Percentiles rank a stretch among this genome's conserved stretches.
Conservation (phyloP, 2,329 filamentous ascomycete genomes). For the Sclerotiophoma versabilis region DNA sequence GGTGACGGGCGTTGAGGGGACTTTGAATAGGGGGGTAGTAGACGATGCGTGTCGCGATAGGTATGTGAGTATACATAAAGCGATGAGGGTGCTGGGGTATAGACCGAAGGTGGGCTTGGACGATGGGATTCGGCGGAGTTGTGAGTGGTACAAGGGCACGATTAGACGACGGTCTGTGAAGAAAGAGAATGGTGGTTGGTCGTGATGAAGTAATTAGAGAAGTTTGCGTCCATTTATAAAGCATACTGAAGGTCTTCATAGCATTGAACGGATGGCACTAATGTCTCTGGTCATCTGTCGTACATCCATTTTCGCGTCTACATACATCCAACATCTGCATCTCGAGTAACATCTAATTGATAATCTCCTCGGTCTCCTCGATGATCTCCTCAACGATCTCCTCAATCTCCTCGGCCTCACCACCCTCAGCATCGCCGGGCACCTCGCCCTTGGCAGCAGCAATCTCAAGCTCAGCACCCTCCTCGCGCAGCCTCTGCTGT, state of each 20-base stretch:
- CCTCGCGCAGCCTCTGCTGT: constrained; percentile 67
- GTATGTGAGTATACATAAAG: constrained; percentile 63
- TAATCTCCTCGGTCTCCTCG: constrained; percentile 86
- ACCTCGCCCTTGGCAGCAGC: constrained; percentile 59
- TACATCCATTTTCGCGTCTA: constrained; percentile 9
- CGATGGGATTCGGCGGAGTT: constrained; percentile 54
- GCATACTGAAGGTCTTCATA: neutral
- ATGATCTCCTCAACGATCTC: constrained; percentile 89
- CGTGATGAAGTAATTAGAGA: neutral
- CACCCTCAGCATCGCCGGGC: constrained; percentile 55
- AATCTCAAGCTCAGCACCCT: constrained; percentile 64
- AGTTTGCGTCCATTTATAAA: neutral
- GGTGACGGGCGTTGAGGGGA: constrained; percentile 53
- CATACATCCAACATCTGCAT: neutral
- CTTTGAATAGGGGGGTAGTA: constrained; percentile 62
- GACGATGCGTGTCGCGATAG: constrained; percentile 61
- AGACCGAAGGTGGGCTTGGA: constrained; percentile 58
- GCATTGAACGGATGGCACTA: neutral
- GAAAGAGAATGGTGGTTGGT: constrained; percentile 11
- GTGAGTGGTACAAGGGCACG: constrained; percentile 21
- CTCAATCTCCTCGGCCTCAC: constrained; percentile 64
- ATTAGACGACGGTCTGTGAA: neutral
- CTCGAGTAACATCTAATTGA: constrained; percentile 26
- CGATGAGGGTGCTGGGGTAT: constrained; percentile 61
- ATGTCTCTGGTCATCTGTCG: neutral